Evolutionary conservation across 176 grass and related monocot species (phyloP), one percentile per base, ranked within the genome.

Genomic region (Carex kokanica): DNA sequence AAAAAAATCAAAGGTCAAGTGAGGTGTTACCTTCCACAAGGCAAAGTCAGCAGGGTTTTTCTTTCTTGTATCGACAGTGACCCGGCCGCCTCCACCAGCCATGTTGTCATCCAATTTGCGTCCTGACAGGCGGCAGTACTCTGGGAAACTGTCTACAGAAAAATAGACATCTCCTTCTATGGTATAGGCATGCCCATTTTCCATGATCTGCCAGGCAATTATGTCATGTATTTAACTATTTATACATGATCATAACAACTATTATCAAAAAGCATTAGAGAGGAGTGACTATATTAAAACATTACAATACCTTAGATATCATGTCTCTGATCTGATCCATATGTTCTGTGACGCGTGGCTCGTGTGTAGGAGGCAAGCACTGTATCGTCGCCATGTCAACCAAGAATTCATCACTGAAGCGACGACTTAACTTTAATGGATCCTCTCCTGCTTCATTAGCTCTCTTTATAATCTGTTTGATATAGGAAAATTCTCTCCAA

Each of bases 271-370:
- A 25, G 11, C 25, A 82, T 45, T 60, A 77, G 23, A 73, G 78
- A 20, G 78, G 36, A 70, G 78, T 73, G 69, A 83, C 47, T 17
- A 80, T 59, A 58, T 24, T 25, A 38, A 65, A 68, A 24, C 69
- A 8, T 45, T 59, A 69, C 8, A 32, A 25, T 89, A 99, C 96
- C 93, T 93, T 90, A 7, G 83, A 81, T 87, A 93, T 99, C 88
- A 99, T 86, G 7, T 93, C 88, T 83, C 58, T 95, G 65, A 99
- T 99, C 54, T 93, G 81, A 1, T 95, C 86, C 1, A 99, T 99
- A 55, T 99, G 96, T 5, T 99, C 89, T 16, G 91, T 93, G 21
- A 99, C 93, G 14, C 93, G 93, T 60, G 96, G 96, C 74, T 99
- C 89, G 0, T 80, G 25, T 68, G 83, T 93, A 43, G 96, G 96